Evolutionary conservation across 768 basidiomycete genomes (phyloP), one percentile per base, ranked within the genome.

Genomic region (Phallus indusiatus): DNA sequence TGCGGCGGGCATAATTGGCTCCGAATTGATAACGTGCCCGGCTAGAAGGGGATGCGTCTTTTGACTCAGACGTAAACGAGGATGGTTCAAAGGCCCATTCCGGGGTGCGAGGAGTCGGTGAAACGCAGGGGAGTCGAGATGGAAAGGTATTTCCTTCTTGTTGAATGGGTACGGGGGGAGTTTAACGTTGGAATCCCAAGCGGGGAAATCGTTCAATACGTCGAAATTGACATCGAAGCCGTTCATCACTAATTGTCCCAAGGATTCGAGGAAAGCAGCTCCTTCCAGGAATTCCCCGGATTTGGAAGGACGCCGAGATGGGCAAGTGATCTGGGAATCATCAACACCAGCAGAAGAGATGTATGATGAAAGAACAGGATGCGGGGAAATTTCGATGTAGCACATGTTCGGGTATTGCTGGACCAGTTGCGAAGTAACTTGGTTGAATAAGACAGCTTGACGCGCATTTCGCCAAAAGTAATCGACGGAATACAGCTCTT

Each of bases 1-100:
- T 17, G 77, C 71, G 14, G 76, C 77, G 9, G 78, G 76, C 72
- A 78, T 73, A 22, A 79, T 76, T 0, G 75, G 69, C 20, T 77
- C 75, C 1, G 73, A 74, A 24, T 72, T 70, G 42, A 79, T 75
- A 17, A 77, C 63, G 63, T 80, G 78, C 35, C 78, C 71, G 0
- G 75, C 72, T 9, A 80, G 64, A 21, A 69, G 69, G 0, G 78
- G 74, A 54, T 75, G 73, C 1, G 73, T 74, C 17, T 66, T 58
- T 12, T 58, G 53, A 57, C 70, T 78, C 22, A 79, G 60, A 11
- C 69, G 68, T 52, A 76, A 68, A 42, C 69, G 66, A 0, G 64
- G n/a, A 36, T 72, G 63, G 47, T 76, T 73, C 5, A 77, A 64
- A 1, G 76, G 75, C 0, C 76, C 73, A 28, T 66, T 64, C 42